Evolutionary conservation across 768 basidiomycete genomes (phyloP).

Genomic region (Lactifluus hygrophoroides): DNA sequence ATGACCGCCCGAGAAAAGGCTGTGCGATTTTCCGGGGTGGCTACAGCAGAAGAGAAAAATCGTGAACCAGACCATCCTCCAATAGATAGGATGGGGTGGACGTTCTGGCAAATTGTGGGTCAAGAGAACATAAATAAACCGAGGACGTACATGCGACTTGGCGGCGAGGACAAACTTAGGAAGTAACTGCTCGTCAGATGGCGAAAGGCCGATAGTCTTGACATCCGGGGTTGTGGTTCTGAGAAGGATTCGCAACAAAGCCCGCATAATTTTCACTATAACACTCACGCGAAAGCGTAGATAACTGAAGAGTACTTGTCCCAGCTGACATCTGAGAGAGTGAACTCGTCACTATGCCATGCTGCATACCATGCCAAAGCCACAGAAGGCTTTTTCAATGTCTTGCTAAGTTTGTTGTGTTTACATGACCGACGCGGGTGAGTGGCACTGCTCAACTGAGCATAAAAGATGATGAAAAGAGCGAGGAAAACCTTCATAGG

Average conservation of each 20-base stretch:
- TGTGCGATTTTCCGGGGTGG: constrained; percentile 4
- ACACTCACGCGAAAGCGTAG: constrained; percentile 58
- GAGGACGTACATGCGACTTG: constrained; percentile 28
- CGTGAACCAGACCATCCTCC: constrained; percentile 16
- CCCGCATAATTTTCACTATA: not conserved
- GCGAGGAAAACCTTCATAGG: not conserved
- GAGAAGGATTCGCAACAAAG: not conserved
- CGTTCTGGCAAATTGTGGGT: not conserved
- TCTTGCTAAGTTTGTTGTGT: not conserved
- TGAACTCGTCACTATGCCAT: constrained; percentile 46
- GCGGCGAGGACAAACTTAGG: constrained; percentile 47
- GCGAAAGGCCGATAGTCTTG: constrained; percentile 27
- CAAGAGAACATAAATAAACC: not conserved
- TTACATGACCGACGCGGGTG: not conserved
- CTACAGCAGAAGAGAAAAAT: constrained; percentile 15
- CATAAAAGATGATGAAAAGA: not conserved
- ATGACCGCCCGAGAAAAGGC: constrained; percentile 8
- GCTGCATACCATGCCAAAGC: constrained; percentile 58
- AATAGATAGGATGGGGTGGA: constrained; percentile 11
- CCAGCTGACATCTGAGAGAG: constrained; percentile 53
- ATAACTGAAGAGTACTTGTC: constrained; percentile 55
- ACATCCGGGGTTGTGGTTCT: constrained; percentile 32
- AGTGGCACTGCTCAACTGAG: not conserved
- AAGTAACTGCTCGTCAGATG: constrained; percentile 41
- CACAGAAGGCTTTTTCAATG: not conserved